Evolutionary conservation across 2,329 filamentous ascomycete species (phyloP).

Genomic region (Cadophora malorum): DNA sequence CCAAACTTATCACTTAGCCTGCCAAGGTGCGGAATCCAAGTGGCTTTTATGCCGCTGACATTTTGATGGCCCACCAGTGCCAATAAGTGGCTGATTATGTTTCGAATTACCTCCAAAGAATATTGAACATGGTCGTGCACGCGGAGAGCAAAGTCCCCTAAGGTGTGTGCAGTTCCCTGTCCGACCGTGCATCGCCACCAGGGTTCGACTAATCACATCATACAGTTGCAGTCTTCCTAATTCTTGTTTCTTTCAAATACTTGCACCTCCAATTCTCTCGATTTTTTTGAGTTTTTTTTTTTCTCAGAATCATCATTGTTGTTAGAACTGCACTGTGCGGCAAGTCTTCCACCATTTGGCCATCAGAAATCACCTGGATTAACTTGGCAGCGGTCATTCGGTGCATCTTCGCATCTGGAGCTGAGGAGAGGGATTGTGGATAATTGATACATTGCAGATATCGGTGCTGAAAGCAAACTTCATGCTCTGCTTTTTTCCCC

Average conservation of each 20-base stretch:
- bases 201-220: neutral
- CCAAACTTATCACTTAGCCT: neutral
- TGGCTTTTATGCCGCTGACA: neutral
- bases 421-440: neutral
- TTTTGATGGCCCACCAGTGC: neutral
- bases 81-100: neutral
- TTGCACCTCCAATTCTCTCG: neutral
- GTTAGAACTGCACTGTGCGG: neutral
- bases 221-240: neutral
- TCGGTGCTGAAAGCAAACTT: neutral
- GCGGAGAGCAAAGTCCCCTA: neutral
- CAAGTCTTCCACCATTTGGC: neutral
- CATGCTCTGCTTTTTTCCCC: neutral
- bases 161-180: neutral
- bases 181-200: constrained; percentile 6
- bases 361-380: neutral
- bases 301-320: neutral
- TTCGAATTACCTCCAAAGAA: neutral
- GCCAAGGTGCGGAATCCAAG: constrained; percentile 4
- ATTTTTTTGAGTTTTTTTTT: neutral
- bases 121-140: neutral
- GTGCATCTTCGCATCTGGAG: neutral
- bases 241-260: neutral
- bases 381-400: neutral
- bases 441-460: neutral